Base-by-base conservation (phyloP, 768 basidiomycete species). In the Holtermanniella nyarrowii region DNA sequence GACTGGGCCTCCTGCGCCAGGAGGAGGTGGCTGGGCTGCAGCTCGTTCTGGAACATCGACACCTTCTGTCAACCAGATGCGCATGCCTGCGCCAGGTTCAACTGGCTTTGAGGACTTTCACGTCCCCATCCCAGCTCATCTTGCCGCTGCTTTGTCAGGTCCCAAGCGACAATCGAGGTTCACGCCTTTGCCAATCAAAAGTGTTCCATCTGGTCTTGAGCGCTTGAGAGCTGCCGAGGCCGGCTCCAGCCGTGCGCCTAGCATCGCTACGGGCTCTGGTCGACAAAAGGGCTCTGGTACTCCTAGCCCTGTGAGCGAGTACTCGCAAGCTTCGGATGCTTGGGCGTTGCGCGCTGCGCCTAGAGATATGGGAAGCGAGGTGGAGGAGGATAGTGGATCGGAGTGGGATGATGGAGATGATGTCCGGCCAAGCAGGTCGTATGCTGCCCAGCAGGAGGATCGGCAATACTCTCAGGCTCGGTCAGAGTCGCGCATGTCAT, bases 11-110 rank as follows among this genome's bases (percentile, higher is more conserved):
- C 7, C 16, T 16, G 31, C 31, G 7, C 57, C 52, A 23, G 65
- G 65, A 5, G 64, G 62, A 44, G 65, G 65, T n/a, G 65, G 65
- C 31, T 67, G 65, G 65, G 65, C 65, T 24, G 62, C 49, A 14
- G 25, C 44, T 27, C 46, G 42, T 14, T 62, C 63, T 2, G 55
- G 63, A 3, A 39, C 59, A 3, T 45, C 54, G 5, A 51, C 60
- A 1, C 62, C 62, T 3, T 50, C 56, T 7, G 50, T 47, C 31
- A 37, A 37, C 16, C 31, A 37, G 49, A 63, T 66, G 65, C 61
- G 55, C 43, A 60, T 64, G 54, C 65, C 65, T n/a, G 21, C 58
- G 16, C 22, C 31, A 1, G 55, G 55, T 11, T 49, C 54, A 37
- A 56, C 55, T 24, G 65, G 65, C 12, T 67, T 58, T 55, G 55